These are phyloP conservation scores for Cyberlindnera bimundalis DNA, from an alignment of 805 yeast genomes.

Conservation along the genomic window DNA sequence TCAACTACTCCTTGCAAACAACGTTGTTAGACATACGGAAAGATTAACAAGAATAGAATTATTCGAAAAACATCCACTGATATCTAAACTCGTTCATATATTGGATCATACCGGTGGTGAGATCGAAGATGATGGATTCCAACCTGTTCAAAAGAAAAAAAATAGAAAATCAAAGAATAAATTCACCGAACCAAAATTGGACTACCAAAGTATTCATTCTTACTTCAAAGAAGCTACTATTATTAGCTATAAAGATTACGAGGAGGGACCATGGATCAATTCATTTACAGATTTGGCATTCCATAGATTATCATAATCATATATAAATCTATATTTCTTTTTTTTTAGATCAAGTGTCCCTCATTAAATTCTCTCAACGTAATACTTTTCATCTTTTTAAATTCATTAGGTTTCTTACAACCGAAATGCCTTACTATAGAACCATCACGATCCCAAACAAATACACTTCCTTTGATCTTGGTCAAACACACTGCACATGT, in stretches of 20 bases:
- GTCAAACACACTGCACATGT: slow-evolving; percentile 16
- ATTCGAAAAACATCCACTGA: slow-evolving; percentile 39
- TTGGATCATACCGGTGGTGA: background rate
- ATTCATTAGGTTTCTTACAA: slow-evolving; percentile 11
- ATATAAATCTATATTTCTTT: background rate
- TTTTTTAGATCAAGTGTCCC: background rate
- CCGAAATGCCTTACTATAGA: slow-evolving; percentile 23
- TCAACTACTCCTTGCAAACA: slow-evolving; percentile 45
- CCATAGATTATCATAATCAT: slow-evolving; percentile 27
- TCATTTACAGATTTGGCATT: slow-evolving; percentile 52
- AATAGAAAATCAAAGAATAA: slow-evolving; percentile 25
- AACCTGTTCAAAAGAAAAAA: slow-evolving; percentile 19
- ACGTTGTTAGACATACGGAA: slow-evolving; percentile 51
- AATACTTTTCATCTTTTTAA: slow-evolving; percentile 13
- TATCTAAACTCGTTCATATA: slow-evolving; percentile 37
- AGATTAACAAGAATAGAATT: slow-evolving; percentile 43
- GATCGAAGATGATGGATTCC: slow-evolving; percentile 21
- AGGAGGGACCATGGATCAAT: slow-evolving; percentile 44
- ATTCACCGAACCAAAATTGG: slow-evolving; percentile 30
- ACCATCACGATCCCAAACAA: slow-evolving; percentile 9
- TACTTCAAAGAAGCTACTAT: slow-evolving; percentile 33
- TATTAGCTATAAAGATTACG: slow-evolving; percentile 22
- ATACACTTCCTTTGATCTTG: slow-evolving; percentile 16
- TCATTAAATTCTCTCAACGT: slow-evolving; percentile 16
- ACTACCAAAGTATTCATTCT: slow-evolving; percentile 29